Evolutionary conservation across 2,329 filamentous ascomycete species (phyloP).

Genomic region (Chrysosporium queenslandicum): DNA sequence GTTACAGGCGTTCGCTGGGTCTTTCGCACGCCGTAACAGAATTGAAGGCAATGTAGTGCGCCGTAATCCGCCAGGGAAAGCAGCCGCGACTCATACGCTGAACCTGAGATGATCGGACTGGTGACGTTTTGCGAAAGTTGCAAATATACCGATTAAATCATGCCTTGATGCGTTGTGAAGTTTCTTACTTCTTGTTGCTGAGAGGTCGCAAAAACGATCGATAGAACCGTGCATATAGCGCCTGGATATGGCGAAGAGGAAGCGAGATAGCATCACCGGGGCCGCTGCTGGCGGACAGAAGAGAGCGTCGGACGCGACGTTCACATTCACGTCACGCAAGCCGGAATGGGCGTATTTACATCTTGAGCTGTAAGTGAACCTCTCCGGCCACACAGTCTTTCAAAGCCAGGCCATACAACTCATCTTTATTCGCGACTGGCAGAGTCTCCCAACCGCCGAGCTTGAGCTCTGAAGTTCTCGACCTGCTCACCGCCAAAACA

Average conservation of each 20-base stretch:
- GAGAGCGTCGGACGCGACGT: neutral
- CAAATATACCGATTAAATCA: no score
- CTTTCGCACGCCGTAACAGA: no score
- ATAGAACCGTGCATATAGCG: no score
- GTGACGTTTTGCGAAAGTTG: no score
- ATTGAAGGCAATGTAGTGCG: no score
- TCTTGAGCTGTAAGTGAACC: slow-evolving; percentile 30
- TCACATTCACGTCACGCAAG: slow-evolving; percentile 33
- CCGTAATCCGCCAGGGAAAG: no score
- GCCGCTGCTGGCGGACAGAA: neutral
- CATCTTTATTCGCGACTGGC: slow-evolving; percentile 17
- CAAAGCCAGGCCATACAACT: neutral
- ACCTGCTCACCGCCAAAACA: slow-evolving; percentile 39
- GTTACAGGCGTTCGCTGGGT: no score
- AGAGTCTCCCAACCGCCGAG: slow-evolving; percentile 14
- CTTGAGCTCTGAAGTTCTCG: slow-evolving; percentile 22
- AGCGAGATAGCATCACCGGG: slow-evolving; percentile 2
- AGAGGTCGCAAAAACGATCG: neutral
- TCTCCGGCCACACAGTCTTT: neutral
- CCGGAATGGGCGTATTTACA: slow-evolving; percentile 38
- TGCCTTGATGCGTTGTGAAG: neutral
- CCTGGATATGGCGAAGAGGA: slow-evolving; percentile 6
- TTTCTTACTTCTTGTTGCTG: neutral
- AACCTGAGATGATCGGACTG: no score
- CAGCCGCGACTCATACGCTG: no score